Percentiles rank a stretch among this genome's conserved stretches.
Conservation (phyloP, 441 rosid genomes). For the Gossypium schwendimanii region DNA sequence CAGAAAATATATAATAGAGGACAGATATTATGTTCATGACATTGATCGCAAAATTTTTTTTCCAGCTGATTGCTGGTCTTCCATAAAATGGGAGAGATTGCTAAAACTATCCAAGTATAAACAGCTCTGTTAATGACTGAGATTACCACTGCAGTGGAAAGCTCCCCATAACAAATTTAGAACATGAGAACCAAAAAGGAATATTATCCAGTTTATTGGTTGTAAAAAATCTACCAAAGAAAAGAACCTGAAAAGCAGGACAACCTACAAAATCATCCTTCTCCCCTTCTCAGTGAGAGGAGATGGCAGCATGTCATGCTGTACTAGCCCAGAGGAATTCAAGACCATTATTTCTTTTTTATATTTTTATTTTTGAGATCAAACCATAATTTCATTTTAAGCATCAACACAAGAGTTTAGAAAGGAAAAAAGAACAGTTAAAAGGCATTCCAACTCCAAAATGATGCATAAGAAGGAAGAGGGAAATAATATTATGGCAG, state of each 20-base stretch:
- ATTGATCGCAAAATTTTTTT: background rate
- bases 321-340: background rate
- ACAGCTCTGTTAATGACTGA: background rate
- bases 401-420: background rate
- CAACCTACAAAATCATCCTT: background rate
- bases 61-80: background rate
- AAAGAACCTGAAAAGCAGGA: constrained; percentile 1
- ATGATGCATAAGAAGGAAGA: background rate
- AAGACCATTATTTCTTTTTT: background rate
- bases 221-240: background rate
- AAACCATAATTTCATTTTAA: background rate
- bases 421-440: background rate
- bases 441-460: background rate
- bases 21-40: background rate
- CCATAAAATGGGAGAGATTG: background rate
- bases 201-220: background rate
- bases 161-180: background rate
- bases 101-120: background rate
- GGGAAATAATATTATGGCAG: background rate
- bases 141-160: background rate
- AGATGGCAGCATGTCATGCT: background rate
- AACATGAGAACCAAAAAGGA: background rate
- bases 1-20: background rate
- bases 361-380: background rate
- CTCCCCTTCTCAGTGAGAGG: background rate